phyloP scores from a whole-genome alignment of 2,329 filamentous ascomycete species.

The Pezicula neosporulosa region DNA sequence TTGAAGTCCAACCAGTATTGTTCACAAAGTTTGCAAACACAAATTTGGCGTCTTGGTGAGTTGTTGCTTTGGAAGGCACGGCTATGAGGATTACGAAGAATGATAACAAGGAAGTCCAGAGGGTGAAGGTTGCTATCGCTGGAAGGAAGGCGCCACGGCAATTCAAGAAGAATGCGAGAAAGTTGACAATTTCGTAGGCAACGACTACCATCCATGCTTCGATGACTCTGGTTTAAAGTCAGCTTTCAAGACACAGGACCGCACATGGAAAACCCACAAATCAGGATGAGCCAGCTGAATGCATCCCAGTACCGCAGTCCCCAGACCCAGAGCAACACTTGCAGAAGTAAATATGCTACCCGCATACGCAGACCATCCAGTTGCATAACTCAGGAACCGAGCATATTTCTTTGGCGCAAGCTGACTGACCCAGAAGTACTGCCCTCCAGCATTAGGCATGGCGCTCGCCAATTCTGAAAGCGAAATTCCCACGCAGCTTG shows the following conservation, averaged over 20 bases:
- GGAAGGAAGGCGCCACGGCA: conserved; percentile 35
- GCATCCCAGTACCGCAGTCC: conserved; percentile 44
- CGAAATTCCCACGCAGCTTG: conserved; percentile 36
- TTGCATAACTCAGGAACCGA: conserved; percentile 34
- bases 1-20: conserved; percentile 45
- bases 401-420: conserved; percentile 35
- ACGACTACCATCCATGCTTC: conserved; percentile 39
- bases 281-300: conserved; percentile 48
- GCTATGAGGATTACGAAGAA: conserved; percentile 44
- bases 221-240: conserved; percentile 16
- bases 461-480: conserved; percentile 38
- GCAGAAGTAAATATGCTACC: conserved; percentile 51
- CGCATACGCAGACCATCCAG: conserved; percentile 49
- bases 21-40: conserved; percentile 51
- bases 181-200: conserved; percentile 32
- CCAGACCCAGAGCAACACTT: conserved; percentile 46
- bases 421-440: conserved; percentile 41
- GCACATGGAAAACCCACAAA: conserved; percentile 36
- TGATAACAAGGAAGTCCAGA: conserved; percentile 35
- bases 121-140: conserved; percentile 19
- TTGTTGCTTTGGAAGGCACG: conserved; percentile 42
- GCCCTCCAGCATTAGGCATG: conserved; percentile 38
- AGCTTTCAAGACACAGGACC: background rate
- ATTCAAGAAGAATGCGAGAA: conserved; percentile 34
- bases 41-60: conserved; percentile 41